Conservation (phyloP, 495 filamentous ascomycete genomes). For the Talaromyces borbonicus region DNA sequence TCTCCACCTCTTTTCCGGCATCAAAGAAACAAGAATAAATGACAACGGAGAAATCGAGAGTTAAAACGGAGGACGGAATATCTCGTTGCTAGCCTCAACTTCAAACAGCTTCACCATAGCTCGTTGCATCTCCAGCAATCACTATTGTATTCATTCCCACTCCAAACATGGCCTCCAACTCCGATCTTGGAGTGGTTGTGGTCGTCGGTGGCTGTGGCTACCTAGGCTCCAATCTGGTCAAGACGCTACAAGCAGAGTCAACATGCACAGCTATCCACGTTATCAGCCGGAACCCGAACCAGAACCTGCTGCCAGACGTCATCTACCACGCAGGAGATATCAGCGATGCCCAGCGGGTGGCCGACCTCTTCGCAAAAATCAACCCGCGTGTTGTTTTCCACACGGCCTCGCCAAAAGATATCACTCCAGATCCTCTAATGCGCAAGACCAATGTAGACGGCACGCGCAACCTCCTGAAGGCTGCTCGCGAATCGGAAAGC, state of each 20-base stretch:
- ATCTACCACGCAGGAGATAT: conserved; percentile 16
- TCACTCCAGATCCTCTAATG: background rate
- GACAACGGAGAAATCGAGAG: too few relatives aligned
- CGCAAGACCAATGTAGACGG: conserved; percentile 13
- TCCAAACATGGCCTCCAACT: background rate
- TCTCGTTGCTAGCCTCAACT: background rate
- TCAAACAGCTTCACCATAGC: background rate
- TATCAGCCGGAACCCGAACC: conserved; percentile 12
- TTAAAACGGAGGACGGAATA: background rate
- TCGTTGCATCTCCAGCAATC: conserved; percentile 4
- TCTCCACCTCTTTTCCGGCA: too few relatives aligned
- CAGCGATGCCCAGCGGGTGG: conserved; percentile 6
- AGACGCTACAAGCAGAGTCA: conserved; percentile 40
- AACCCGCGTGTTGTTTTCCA: conserved; percentile 18
- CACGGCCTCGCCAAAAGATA: conserved; percentile 13
- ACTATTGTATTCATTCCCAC: background rate
- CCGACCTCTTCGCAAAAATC: conserved; percentile 12
- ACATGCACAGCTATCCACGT: conserved; percentile 11
- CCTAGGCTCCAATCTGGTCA: conserved; percentile 60
- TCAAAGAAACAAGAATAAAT: too few relatives aligned
- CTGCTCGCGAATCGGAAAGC: conserved; percentile 7
- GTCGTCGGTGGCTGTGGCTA: conserved; percentile 65
- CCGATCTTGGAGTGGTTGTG: conserved; percentile 29
- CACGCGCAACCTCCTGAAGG: conserved; percentile 13
- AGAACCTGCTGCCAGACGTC: conserved; percentile 5